Base-by-base conservation (phyloP, 2,329 filamentous ascomycete genomes). In the Fusarium albidum region DNA sequence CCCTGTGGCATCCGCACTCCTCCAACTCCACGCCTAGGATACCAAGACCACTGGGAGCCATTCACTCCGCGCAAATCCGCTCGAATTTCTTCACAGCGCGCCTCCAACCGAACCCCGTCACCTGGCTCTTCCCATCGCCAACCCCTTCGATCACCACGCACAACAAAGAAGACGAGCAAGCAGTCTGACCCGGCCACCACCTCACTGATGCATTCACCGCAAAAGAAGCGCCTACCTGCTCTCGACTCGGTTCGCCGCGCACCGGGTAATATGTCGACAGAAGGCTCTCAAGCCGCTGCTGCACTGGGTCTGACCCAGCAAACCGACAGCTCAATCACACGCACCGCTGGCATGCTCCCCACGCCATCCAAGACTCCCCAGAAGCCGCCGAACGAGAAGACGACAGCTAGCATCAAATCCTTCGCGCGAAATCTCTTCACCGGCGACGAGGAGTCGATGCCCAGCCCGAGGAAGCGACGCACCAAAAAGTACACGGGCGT, bases 321-420 rank as follows among this genome's bases (percentile, higher is more conserved):
- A 29, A 66, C 71, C 33, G 47, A 57, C 35, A 55, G 63, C 21
- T 61, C 72, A 39, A 41, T 71, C 41, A 67, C 74, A 14, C 73
- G 73, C 48, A 64, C 69, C 48, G 65, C 72, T 48, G 80, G 78
- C 58, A 89, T 90, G 82, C 82, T 93, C 38, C 89, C 88, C 13
- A 94, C 91, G 4, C 91, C 91, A 3, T 83, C 86, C 60, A 93
- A 93, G 77, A 94, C 91, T 4, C 91, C 86, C 4, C 82, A 82
- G 71, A 91, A 89, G 77, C 78, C 82, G 39, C 78, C 79, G 2
- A 78, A 77, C 14, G 75, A 77, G 65, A 78, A 82, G 67, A 77
- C 77, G 21, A 73, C 77, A 44, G 76, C 79, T 56, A 78, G 79
- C 41, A 79, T 87, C 50, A 76, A 77, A 41, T 73, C 78, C 3